Base-by-base conservation (phyloP, 345 rosid species). In the Cardamine resedifolia region DNA sequence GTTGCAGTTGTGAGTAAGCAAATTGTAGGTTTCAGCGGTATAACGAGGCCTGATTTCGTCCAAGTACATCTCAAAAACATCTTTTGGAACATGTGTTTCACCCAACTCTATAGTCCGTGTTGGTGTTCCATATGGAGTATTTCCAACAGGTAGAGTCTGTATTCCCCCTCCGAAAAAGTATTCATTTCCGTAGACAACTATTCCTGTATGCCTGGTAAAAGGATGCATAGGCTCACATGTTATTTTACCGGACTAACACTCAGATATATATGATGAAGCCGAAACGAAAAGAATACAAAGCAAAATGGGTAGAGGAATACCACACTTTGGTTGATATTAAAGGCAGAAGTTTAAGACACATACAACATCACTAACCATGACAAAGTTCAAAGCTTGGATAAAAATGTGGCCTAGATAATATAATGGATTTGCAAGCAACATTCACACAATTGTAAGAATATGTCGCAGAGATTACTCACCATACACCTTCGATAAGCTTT, bases 161-260 rank as follows among this genome's bases (percentile, higher is more conserved):
- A 95, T 95, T 9, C 99, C 99, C 76, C 92, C 92, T 20, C 98
- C 96, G 71, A 95, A 90, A 67, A 64, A 95, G 72, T 92, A 95
- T 65, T 95, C 99, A 6, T 67, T 83, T 19, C 94, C 98, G 57
- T 90, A 92, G 20, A 90, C 92, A 55, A 87, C 90, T 15, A 95
- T 62, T 6, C 98, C 98, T 3, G 99, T 92, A 79, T 95, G 99
- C 99, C 99, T 95, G 71, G 24, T 34, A 75, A 18, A 58, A 16
- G 28, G 47, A 41, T 7, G 53, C 60, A 58, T 1, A 15, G n/a
- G 18, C 56, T 52, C 73, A 52, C 14, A 50, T 59, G 71, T 28
- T 16, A 62, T 24, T n/a, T 18, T 68, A 31, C 16, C 0, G 30
- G 28, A 26, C 20, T 12, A 39, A 70, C 50, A 59, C 7, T 7